Percentiles rank a stretch among this genome's conserved stretches.
phyloP scores from a whole-genome alignment of 1,139 yeast genomes.

The Zygosaccharomyces sapae region DNA sequence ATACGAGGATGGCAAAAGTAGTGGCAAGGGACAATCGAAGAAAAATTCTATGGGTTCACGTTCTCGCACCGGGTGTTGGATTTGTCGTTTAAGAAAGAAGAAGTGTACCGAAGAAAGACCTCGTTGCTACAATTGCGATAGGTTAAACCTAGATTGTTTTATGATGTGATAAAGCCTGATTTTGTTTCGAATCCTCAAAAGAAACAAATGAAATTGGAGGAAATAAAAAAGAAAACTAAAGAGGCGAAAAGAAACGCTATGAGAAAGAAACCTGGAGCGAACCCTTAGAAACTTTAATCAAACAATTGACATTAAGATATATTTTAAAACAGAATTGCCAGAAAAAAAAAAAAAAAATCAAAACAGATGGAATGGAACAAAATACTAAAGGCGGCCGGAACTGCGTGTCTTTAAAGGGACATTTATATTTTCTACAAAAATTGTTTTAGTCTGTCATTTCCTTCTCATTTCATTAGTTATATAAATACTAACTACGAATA shows the following conservation, averaged over 20 bases:
- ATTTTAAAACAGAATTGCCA: background rate
- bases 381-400: background rate
- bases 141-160: constrained; percentile 51
- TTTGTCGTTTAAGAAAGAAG: constrained; percentile 61
- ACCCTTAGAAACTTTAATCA: background rate
- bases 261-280: constrained; percentile 26
- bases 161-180: constrained; percentile 45
- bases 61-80: constrained; percentile 65
- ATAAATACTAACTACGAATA: background rate
- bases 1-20: constrained; percentile 10
- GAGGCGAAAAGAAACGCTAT: constrained; percentile 36
- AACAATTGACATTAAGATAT: constrained; percentile 2
- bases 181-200: constrained; percentile 47
- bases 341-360: constrained; percentile 1
- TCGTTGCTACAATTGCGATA: constrained; percentile 48
- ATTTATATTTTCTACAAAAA: too few relatives aligned
- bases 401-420: background rate
- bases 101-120: constrained; percentile 63
- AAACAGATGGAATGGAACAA: background rate
- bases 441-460: background rate
- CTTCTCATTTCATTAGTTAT: background rate
- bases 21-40: constrained; percentile 12
- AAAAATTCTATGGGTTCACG: constrained; percentile 37
- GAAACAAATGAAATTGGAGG: constrained; percentile 46
- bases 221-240: constrained; percentile 42